phyloP scores from a whole-genome alignment of 2,329 filamentous ascomycete genomes.

The Colletotrichum karsti region DNA sequence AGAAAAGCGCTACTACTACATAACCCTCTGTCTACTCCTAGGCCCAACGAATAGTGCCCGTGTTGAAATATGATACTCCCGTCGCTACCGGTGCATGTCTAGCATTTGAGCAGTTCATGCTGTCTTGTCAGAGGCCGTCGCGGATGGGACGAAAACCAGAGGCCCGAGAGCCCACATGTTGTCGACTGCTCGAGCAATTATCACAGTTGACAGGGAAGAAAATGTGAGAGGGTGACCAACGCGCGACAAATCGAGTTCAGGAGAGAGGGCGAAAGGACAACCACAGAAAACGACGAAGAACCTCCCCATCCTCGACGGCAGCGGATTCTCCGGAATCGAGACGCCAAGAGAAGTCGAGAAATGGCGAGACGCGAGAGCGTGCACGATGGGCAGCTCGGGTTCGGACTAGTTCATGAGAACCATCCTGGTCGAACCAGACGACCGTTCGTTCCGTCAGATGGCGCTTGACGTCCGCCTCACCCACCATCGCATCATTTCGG shows the following conservation, averaged over 20 bases:
- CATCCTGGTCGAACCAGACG: background rate
- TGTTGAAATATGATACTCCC: background rate
- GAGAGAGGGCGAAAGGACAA: background rate
- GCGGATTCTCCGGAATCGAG: background rate
- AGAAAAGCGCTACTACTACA: no score
- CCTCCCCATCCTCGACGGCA: no score
- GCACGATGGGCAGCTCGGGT: background rate
- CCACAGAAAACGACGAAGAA: no score
- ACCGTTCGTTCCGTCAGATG: no score
- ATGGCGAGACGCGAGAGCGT: background rate
- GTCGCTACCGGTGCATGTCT: background rate
- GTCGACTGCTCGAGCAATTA: background rate
- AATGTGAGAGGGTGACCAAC: no score
- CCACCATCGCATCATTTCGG: background rate
- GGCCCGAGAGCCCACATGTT: constrained; percentile 5
- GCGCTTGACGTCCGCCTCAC: background rate
- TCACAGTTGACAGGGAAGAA: no score
- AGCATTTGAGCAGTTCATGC: constrained; percentile 13
- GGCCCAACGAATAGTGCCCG: background rate
- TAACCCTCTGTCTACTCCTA: no score
- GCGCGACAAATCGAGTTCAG: background rate
- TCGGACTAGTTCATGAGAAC: background rate
- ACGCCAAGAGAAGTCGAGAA: background rate
- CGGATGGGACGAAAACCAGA: background rate
- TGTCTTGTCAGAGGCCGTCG: constrained; percentile 2